Evolutionary conservation across 2,329 filamentous ascomycete genomes (phyloP), one percentile per base, ranked within the genome.

Genomic region (Pseudopyrenochaeta lycopersici): DNA sequence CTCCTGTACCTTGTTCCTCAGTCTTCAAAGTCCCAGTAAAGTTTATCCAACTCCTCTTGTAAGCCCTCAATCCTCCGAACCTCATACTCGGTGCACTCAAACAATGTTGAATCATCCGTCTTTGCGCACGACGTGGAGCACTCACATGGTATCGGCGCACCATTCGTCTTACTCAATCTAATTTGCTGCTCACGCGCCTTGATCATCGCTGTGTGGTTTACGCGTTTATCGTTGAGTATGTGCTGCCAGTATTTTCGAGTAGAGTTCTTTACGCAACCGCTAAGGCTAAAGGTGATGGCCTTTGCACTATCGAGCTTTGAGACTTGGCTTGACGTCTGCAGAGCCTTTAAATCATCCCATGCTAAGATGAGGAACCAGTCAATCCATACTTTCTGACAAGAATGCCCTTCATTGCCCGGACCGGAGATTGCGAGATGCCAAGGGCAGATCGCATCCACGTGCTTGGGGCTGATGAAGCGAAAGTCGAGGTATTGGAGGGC

Each of bases 401-500:
- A 57, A 30, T 63, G 60, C 11, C 9, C 10, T n/a, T n/a, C n/a
- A 17, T 36, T 36, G 17, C 33, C 33, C 12, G n/a, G 6, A 17
- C 7, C 17, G n/a, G 3, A 18, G 10, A 7, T 21, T 5, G 14
- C 2, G 9, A 2, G n/a, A 3, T 17, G 33, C 60, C 60, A 65
- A 3, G 60, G 60, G 35, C 60, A 62, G 2, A 36, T 10, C 1
- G 60, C 60, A 10, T 46, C 27, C 7, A 11, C 29, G 38, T 66
- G 63, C 9, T 62, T 56, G 1, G 58, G 52, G 15, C 58, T 55
- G n/a, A 66, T 54, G 52, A 66, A 66, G 20, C 58, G 54, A n/a
- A 66, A 54, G 10, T 66, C 60, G 9, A 66, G 46, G 1, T 42
- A 36, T 17, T 43, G 32, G 9, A 64, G 49, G 7, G 45, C 38